These are phyloP conservation scores for Agapanthus africanus DNA, from an alignment of 106 monocot species.

Conservation along the genomic window DNA sequence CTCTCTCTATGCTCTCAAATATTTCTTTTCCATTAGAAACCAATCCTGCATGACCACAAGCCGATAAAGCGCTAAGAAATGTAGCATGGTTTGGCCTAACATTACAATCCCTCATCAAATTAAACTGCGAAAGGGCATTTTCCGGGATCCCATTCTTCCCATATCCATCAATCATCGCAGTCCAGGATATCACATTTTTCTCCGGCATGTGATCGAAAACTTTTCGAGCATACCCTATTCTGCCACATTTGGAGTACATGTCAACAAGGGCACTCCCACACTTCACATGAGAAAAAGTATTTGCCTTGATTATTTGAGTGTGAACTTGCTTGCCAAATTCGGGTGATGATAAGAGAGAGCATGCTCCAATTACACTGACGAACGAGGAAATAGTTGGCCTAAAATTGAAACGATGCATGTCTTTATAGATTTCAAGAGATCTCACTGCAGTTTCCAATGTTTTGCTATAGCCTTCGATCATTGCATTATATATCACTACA, in stretches of 20 bases:
- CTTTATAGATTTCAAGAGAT: constrained; percentile 57
- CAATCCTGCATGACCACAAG: constrained; percentile 77
- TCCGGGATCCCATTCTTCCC: constrained; percentile 74
- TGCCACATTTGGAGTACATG: constrained; percentile 84
- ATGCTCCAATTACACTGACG: constrained; percentile 79
- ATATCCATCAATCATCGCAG: constrained; percentile 94
- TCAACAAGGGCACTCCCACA: constrained; percentile 74
- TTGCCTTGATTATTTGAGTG: constrained; percentile 49
- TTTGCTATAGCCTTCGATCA: constrained; percentile 89
- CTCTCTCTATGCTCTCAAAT: constrained; percentile 71
- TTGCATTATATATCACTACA: constrained; percentile 78
- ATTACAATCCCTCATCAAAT: constrained; percentile 31
- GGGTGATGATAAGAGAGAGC: constrained; percentile 53
- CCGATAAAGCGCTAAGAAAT: constrained; percentile 65
- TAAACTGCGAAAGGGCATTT: constrained; percentile 56
- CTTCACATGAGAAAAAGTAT: constrained; percentile 45
- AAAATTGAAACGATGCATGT: constrained; percentile 35
- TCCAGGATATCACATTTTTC: constrained; percentile 88
- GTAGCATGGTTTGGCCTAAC: constrained; percentile 71
- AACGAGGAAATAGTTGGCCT: constrained; percentile 62
- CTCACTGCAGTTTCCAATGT: constrained; percentile 31
- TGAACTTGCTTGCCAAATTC: constrained; percentile 82
- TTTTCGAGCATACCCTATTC: constrained; percentile 46
- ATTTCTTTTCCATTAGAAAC: constrained; percentile 46
- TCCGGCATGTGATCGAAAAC: constrained; percentile 55